Base-by-base conservation (phyloP, 2,329 filamentous ascomycete genomes). In the Xylariomycetidae sp. region DNA sequence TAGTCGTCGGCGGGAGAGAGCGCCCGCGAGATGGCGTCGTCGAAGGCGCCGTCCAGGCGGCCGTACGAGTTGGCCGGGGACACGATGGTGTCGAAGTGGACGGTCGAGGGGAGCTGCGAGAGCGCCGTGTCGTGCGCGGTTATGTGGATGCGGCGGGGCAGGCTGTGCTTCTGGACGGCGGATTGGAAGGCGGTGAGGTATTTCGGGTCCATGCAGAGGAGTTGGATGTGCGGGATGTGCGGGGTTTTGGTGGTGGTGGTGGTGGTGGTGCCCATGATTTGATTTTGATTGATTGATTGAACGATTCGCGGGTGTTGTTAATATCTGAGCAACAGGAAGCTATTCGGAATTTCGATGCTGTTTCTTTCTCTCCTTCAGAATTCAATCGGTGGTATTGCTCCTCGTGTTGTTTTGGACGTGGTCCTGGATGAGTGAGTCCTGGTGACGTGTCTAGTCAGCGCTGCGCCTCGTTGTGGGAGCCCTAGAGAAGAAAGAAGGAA, bases 21-120 rank as follows among this genome's bases (percentile, higher is more conserved):
- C 9, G 61, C 59, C 19, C 61, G 58, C 0, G 70, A 73, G 34
- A 76, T 69, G 16, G 71, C 71, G 41, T 72, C 66, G 50, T 75
- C 70, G 41, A 74, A 77, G 30, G 62, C 68, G 17, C 73, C 72
- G 41, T 76, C 71, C 1, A 77, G 61, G 1, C 63, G 61, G 17
- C 62, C 71, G 46, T 73, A 75, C 2, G 69, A 73, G 44, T 75
- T 75, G 26, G 71, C 69, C 0, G 71, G 72, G 1, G 71, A 75
- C 15, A 74, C 69, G 26, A 75, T 54, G 10, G 66, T 55, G 45
- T 74, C 64, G 45, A 71, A 72, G 18, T 53, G 53, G 7, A 60
- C 48, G 1, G 38, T 31, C 0, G 45, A 9, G 0, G 64, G 53
- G 3, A 74, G 46, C 3, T 51, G 45, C 8, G 57, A 51, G 5